Percentiles rank a stretch among this genome's conserved stretches.
Conservation (phyloP, 495 filamentous ascomycete genomes). For the Haplographium delicatum region DNA sequence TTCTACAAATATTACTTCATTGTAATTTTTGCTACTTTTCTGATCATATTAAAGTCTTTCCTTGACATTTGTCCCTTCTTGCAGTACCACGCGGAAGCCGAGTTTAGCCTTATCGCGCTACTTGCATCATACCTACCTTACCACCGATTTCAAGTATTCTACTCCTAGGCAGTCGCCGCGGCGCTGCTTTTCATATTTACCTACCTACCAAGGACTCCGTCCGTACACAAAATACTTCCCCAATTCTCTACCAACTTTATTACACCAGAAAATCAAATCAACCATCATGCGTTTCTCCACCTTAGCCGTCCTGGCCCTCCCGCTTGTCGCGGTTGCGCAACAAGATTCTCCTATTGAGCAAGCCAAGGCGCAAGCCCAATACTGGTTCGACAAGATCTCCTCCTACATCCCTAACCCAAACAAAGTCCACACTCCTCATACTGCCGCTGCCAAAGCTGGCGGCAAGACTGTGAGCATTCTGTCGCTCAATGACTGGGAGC, state of each 20-base stretch:
- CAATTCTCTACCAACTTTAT: constrained; percentile 1
- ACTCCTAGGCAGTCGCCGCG: too few species aligned
- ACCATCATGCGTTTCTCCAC: constrained; percentile 65
- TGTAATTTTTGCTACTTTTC: constrained; percentile 19
- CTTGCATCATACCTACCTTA: constrained; percentile 5
- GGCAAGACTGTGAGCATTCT: constrained; percentile 53
- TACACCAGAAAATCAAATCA: neutral
- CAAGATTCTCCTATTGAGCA: constrained; percentile 54
- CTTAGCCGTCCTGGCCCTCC: constrained; percentile 56
- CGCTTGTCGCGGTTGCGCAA: constrained; percentile 67
- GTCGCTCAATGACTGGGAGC: constrained; percentile 67
- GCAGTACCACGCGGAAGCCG: neutral
- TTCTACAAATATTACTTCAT: constrained; percentile 13
- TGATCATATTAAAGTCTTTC: constrained; percentile 13
- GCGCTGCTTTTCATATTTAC: constrained; percentile 1
- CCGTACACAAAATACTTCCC: too few species aligned
- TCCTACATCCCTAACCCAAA: constrained; percentile 51
- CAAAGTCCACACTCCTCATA: constrained; percentile 30
- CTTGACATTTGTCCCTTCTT: constrained; percentile 10
- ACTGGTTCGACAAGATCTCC: constrained; percentile 57
- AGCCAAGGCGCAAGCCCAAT: constrained; percentile 46
- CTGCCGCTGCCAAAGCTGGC: constrained; percentile 45
- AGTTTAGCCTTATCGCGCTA: constrained; percentile 7
- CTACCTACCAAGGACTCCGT: neutral
- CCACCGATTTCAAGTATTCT: too few species aligned